Percentiles rank a stretch among this genome's conserved stretches.
phyloP scores from a whole-genome alignment of 768 basidiomycete species.

The Pleurotus tuber-regium region DNA sequence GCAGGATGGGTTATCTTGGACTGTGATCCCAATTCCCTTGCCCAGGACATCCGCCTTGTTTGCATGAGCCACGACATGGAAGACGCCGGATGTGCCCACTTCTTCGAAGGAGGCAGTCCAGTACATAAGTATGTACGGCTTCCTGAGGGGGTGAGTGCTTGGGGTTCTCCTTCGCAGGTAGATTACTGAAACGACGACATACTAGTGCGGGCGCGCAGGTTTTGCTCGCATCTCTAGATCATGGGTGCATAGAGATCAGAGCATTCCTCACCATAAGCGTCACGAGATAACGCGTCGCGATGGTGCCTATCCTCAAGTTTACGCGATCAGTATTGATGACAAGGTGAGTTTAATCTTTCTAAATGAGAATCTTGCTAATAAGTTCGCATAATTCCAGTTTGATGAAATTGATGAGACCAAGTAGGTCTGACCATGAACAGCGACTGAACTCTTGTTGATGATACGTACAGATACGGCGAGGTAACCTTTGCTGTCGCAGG shows the following conservation, averaged over 20 bases:
- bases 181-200: not conserved
- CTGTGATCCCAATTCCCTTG: slow-evolving; percentile 11
- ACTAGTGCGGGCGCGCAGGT: slow-evolving; percentile 6
- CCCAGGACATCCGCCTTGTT: slow-evolving; percentile 17
- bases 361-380: not conserved
- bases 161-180: not conserved
- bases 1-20: slow-evolving; percentile 17
- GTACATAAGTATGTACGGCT: slow-evolving; percentile 52
- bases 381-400: slow-evolving; percentile 1
- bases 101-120: slow-evolving; percentile 34
- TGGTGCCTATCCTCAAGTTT: slow-evolving; percentile 24
- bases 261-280: slow-evolving; percentile 25
- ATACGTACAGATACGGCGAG: not conserved
- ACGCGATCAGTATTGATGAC: slow-evolving; percentile 28
- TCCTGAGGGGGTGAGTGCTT: slow-evolving; percentile 43
- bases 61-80: slow-evolving; percentile 9
- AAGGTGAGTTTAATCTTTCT: not conserved
- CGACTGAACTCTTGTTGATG: not conserved
- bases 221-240: slow-evolving; percentile 30
- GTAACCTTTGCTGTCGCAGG: slow-evolving; percentile 5
- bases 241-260: slow-evolving; percentile 36
- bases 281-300: slow-evolving; percentile 23
- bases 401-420: slow-evolving; percentile 1
- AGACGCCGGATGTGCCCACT: slow-evolving; percentile 34
- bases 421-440: not conserved